These are phyloP conservation scores for Pythium volutum DNA, from an alignment of 352 stramenopile species.

Conservation along the genomic window DNA sequence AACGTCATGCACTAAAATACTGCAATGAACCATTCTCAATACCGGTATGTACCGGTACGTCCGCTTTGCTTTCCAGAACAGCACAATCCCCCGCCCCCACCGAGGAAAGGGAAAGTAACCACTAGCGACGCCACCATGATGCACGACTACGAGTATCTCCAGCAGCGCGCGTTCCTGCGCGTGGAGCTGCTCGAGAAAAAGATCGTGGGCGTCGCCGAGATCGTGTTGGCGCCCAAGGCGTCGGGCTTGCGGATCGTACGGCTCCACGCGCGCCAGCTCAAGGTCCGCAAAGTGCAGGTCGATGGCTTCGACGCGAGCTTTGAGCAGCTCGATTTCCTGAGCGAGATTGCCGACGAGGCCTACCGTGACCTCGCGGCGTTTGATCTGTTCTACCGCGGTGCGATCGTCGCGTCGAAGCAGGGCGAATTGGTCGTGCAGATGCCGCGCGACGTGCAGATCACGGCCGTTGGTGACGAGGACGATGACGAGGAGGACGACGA, in stretches of 20 bases:
- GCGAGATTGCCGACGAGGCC: constrained; percentile 71
- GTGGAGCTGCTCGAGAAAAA: constrained; percentile 71
- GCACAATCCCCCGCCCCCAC: no score
- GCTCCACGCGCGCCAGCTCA: constrained; percentile 73
- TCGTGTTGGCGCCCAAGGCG: constrained; percentile 64
- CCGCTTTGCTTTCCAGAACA: no score
- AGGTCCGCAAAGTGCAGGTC: constrained; percentile 52
- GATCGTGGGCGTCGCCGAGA: constrained; percentile 60
- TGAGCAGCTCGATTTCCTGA: constrained; percentile 79
- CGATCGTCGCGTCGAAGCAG: constrained; percentile 82
- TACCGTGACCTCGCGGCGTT: constrained; percentile 80
- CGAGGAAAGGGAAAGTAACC: neutral
- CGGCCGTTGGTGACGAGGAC: constrained; percentile 34
- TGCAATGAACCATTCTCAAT: no score
- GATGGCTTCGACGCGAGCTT: constrained; percentile 57
- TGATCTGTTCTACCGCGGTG: constrained; percentile 81
- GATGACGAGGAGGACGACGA: constrained; percentile 17
- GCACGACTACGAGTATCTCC: constrained; percentile 81
- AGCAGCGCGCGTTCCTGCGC: constrained; percentile 74
- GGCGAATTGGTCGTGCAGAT: constrained; percentile 80
- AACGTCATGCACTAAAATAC: no score
- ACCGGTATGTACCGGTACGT: no score
- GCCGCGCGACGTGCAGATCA: constrained; percentile 52
- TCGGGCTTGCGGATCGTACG: constrained; percentile 53
- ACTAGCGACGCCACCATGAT: constrained; percentile 44